Evolutionary conservation across 495 filamentous ascomycete genomes (phyloP), one percentile per base, ranked within the genome.

Genomic region (Penicillium canariense): DNA sequence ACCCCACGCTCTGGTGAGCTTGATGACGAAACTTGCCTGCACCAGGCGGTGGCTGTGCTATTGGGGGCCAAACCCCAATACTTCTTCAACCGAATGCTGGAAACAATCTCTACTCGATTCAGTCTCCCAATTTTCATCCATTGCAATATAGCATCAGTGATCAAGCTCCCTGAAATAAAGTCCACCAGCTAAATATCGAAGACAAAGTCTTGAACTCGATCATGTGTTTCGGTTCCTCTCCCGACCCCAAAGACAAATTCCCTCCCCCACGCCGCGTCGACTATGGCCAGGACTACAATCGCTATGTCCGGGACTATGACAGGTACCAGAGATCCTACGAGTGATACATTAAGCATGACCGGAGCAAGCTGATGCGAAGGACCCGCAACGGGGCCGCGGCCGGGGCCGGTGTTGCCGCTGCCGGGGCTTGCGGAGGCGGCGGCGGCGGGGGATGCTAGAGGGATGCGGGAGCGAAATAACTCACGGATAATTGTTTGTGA

Each of bases 191-290:
- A 40, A 40, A 40, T 20, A 20, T 18, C 17, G 15, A 6, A 0
- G 9, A 17, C 22, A 42, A 3, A 43, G 4, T 43, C 39, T 6
- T 32, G n/a, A 26, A 25, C 5, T 8, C n/a, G 12, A 59, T 26
- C n/a, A 63, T 63, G 56, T 60, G 56, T 40, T 56, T 60, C 26
- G 15, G 45, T 5, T 56, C 22, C 2, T 34, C 32, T 1, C 10
- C 30, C 17, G 23, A 15, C 17, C 4, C 22, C 3, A 6, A 30
- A 23, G 26, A 56, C 9, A 46, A 56, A 9, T 45, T 26, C 18
- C 46, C 45, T n/a, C 45, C 56, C 14, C 45, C 53, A 4, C 34
- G 44, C 11, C 46, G 47, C 11, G 23, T 17, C 12, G 14, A 28
- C 12, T 50, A 55, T 35, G 36, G 51, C 50, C 39, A 48, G 14